Evolutionary conservation across 2,329 filamentous ascomycete genomes (phyloP), one percentile per base, ranked within the genome.

Genomic region (Diaporthe ampelina): DNA sequence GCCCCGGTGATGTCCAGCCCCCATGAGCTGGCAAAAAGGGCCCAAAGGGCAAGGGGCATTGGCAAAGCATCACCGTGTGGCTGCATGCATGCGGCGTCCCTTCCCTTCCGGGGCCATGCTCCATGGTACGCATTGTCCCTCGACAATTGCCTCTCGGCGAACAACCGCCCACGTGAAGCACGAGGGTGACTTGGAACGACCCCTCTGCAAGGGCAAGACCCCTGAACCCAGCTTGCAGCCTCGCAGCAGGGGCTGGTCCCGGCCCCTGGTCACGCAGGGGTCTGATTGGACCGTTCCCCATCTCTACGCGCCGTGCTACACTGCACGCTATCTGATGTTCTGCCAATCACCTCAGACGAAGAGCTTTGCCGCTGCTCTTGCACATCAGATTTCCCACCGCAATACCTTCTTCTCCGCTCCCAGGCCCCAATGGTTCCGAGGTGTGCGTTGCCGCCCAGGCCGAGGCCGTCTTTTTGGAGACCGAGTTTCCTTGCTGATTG

Each of bases 271-370:
- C 10, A 21, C 9, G 24, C 59, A 67, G 52, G 37, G 26, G 40
- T 37, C 48, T 74, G 74, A 74, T 76, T 76, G 74, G 74, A 26
- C 54, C 19, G 58, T 54, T 40, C 70, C 50, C 73, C 68, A 52
- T 74, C 69, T 72, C 61, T 76, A 76, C 69, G 72, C 74, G 74
- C 74, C 74, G 58, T 74, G 68, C 74, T 70, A 48, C 65, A 58
- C 61, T 63, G 52, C 72, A 70, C 63, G 71, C 72, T 74, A 56
- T 74, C 54, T 61, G 68, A 48, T 58, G 54, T 24, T 72, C 59
- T 72, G 32, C 72, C 74, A 76, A 74, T 74, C 74, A 76, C 56
- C 68, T 74, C 61, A 37, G 72, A 69, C 48, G 69, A 70, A 63
- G 40, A 4, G 37, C 43, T 32, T 58, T 76, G 73, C 63, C 71